Conservation (phyloP, 305 asterid genomes). For the Solanum hybrid region DNA sequence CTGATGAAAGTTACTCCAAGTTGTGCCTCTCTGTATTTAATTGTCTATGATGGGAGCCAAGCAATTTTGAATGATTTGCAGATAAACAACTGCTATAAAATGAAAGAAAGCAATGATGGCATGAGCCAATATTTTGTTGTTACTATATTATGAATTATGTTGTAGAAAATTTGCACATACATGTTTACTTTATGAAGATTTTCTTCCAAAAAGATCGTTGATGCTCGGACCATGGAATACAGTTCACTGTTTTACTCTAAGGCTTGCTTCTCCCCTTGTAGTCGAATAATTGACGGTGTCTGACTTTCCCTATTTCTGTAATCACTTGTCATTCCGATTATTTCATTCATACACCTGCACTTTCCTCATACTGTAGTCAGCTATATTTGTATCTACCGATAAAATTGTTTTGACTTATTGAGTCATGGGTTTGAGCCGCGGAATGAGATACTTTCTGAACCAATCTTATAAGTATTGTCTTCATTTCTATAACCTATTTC, state of each 20-base stretch:
- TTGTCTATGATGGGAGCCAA: not conserved
- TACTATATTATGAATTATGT: not conserved
- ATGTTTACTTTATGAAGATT: not conserved
- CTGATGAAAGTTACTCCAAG: not conserved
- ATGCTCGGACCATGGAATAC: not conserved
- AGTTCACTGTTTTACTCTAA: not conserved
- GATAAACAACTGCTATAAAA: not conserved
- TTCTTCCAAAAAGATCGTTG: not conserved
- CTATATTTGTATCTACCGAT: not conserved
- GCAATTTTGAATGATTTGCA: conserved; percentile 11
- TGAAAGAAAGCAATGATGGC: not conserved
- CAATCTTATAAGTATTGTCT: not conserved
- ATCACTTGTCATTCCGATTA: not conserved
- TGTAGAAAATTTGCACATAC: not conserved
- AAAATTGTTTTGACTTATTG: not conserved
- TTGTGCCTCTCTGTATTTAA: conserved; percentile 2
- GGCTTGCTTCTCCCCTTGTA: not conserved
- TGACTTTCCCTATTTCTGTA: not conserved
- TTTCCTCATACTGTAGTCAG: not conserved
- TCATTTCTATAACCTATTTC: not conserved
- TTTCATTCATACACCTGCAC: not conserved
- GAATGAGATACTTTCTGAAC: not conserved
- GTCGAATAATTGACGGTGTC: not conserved
- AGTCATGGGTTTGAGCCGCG: not conserved
- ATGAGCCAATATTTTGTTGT: not conserved